Percentiles rank a stretch among this genome's conserved stretches.
These are phyloP conservation scores for Myochromella boudieri DNA, from an alignment of 768 basidiomycete genomes.

Conservation along the genomic window DNA sequence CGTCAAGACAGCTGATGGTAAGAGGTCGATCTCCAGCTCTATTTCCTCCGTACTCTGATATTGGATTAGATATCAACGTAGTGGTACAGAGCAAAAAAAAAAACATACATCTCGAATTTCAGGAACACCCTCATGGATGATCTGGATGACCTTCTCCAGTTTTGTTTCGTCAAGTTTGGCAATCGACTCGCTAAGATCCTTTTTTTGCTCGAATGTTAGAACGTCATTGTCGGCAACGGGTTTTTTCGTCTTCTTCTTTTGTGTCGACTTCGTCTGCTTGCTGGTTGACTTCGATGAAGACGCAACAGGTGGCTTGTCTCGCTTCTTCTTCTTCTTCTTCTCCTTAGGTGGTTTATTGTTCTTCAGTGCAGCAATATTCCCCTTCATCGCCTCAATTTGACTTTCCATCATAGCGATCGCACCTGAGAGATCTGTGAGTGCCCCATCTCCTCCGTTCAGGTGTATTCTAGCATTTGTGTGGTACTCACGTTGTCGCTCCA, in stretches of 20 bases:
- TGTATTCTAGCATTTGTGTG: conserved; percentile 6
- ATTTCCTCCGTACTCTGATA: conserved; percentile 93
- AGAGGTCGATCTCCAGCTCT: conserved; percentile 93
- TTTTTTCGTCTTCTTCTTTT: conserved; percentile 68
- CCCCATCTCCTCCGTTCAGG: conserved; percentile 6
- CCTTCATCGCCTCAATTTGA: conserved; percentile 77
- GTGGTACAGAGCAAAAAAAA: conserved; percentile 6
- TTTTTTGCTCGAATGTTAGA: conserved; percentile 95
- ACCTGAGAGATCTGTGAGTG: conserved; percentile 42
- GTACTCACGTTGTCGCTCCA: conserved; percentile 67
- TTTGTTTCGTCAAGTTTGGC: conserved; percentile 78
- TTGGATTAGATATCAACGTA: conserved; percentile 14
- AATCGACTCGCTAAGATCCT: conserved; percentile 95
- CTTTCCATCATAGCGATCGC: conserved; percentile 76
- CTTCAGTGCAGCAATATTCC: conserved; percentile 65
- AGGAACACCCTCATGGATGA: conserved; percentile 93
- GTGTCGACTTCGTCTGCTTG: conserved; percentile 47
- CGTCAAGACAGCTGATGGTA: conserved; percentile 84
- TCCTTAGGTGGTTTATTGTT: conserved; percentile 52
- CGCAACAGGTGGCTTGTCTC: conserved; percentile 50
- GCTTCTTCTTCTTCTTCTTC: conserved; percentile 74
- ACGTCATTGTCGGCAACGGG: conserved; percentile 74
- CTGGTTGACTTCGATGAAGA: conserved; percentile 63
- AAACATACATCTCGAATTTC: conserved; percentile 86
- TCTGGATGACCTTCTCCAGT: conserved; percentile 88